Evolutionary conservation across 78 protist species (phyloP).

Genomic region (Pelomyxa schiedti): DNA sequence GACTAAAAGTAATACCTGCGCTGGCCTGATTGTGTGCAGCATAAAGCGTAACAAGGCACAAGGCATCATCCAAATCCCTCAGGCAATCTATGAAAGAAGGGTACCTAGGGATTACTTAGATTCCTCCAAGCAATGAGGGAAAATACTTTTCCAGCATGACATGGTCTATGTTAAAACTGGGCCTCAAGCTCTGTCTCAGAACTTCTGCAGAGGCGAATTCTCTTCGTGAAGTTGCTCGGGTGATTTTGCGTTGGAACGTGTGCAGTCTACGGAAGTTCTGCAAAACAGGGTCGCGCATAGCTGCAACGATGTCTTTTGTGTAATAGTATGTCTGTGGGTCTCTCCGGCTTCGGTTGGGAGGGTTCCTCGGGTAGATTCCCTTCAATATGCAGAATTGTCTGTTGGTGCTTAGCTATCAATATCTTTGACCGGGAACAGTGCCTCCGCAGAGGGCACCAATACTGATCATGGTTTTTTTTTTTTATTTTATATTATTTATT

Average conservation of each 20-base stretch:
- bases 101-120: too few species aligned
- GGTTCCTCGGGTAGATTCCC: conserved; percentile 95
- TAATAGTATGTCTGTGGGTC: conserved; percentile 32
- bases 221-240: conserved; percentile 13
- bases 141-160: conserved; percentile 36
- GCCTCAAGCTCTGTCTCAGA: conserved; percentile 13
- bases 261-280: conserved; percentile 54
- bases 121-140: too few species aligned
- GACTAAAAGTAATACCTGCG: neutral
- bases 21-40: conserved; percentile 46
- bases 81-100: conserved; percentile 89
- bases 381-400: conserved; percentile 93
- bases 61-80: conserved; percentile 88
- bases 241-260: neutral
- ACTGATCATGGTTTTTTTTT: neutral
- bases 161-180: conserved; percentile 23
- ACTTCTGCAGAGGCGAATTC: conserved; percentile 1
- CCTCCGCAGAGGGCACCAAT: neutral
- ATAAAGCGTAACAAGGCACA: conserved; percentile 69
- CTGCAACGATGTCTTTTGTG: conserved; percentile 76
- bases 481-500: neutral
- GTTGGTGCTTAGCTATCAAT: neutral
- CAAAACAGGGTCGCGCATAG: conserved; percentile 85
- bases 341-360: conserved; percentile 37
- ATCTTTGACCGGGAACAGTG: neutral